phyloP scores from a whole-genome alignment of 202 grass and related monocot species.

The Zoysia matrella region DNA sequence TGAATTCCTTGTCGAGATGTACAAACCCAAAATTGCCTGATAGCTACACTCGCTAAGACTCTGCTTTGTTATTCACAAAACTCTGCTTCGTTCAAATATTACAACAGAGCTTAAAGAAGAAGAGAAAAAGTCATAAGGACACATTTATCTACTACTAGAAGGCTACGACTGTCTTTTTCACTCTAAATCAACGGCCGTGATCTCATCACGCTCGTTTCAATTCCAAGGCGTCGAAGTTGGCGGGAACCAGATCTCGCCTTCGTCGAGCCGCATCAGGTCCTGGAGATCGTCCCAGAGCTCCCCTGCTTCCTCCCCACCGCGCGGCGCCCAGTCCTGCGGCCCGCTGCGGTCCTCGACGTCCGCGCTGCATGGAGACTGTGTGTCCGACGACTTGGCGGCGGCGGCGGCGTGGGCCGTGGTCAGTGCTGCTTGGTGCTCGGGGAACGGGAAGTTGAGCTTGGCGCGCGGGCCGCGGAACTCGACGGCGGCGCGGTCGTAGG shows the following conservation, averaged over 20 bases:
- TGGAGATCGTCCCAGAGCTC: conserved; percentile 73
- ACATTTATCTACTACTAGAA: neutral
- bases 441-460: too few relatives aligned
- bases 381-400: conserved; percentile 9
- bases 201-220: conserved; percentile 16
- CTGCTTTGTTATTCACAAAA: conserved; percentile 41
- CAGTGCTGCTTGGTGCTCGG: neutral
- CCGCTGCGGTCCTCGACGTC: conserved; percentile 6
- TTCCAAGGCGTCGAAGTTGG: conserved; percentile 19
- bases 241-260: conserved; percentile 49
- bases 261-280: conserved; percentile 62
- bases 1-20: conserved; percentile 8
- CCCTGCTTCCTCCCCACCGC: conserved; percentile 24
- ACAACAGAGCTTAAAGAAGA: conserved; percentile 15
- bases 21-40: conserved; percentile 20
- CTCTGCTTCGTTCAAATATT: conserved; percentile 46
- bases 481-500: too few relatives aligned
- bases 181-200: conserved; percentile 20
- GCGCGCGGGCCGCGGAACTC: too few relatives aligned
- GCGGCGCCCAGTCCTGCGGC: neutral
- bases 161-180: conserved; percentile 5
- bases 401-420: neutral
- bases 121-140: too few relatives aligned
- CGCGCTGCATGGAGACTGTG: conserved; percentile 34
- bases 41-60: neutral